phyloP scores from a whole-genome alignment of 176 grass and related monocot genomes.

The Eleusine coracana region DNA sequence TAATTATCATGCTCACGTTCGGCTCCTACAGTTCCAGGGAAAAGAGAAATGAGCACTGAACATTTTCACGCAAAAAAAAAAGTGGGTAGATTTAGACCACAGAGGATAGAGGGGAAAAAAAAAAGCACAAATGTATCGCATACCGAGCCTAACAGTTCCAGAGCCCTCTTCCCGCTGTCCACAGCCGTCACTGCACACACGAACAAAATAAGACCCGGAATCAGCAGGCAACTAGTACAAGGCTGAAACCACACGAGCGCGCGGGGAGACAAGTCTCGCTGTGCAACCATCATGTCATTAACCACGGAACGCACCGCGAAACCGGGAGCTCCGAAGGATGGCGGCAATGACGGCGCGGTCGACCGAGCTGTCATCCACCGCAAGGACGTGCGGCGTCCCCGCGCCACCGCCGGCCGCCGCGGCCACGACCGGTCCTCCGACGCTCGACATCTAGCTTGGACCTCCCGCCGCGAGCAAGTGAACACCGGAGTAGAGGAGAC shows the following conservation, averaged over 20 bases:
- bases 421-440: constrained; percentile 2
- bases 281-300: neutral
- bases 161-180: constrained; percentile 85
- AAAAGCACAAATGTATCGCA: neutral
- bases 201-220: neutral
- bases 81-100: neutral
- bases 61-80: neutral
- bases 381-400: constrained; percentile 63
- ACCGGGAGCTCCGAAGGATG: constrained; percentile 75
- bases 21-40: constrained; percentile 54
- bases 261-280: no score
- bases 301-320: constrained; percentile 35
- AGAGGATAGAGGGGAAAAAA: neutral
- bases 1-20: constrained; percentile 91
- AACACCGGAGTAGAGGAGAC: neutral
- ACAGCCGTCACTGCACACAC: constrained; percentile 73
- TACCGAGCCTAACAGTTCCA: constrained; percentile 78
- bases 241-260: neutral
- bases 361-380: constrained; percentile 87
- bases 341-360: constrained; percentile 78
- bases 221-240: neutral
- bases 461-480: neutral
- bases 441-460: constrained; percentile 35
- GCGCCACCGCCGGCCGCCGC: neutral
- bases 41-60: neutral